A percentile compares a stretch with the other conserved stretches of the same genome.
Conservation (phyloP, 768 basidiomycete species). For the Amanita subjunquillea region DNA sequence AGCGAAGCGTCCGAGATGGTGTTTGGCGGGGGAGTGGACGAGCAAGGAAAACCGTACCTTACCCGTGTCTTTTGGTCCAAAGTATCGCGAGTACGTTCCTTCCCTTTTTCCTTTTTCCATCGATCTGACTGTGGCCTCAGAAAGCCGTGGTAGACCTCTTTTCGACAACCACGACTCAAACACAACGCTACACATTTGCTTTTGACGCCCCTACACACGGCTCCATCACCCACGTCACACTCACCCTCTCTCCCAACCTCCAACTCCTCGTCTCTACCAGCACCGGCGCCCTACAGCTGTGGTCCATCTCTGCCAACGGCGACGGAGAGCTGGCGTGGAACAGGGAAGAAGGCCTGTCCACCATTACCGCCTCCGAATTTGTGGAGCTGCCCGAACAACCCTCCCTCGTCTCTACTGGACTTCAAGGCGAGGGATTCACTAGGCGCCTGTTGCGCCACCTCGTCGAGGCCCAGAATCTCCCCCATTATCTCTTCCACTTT, state of each 20-base stretch:
- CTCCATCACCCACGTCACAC: constrained; percentile 42
- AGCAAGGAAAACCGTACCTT: constrained; percentile 41
- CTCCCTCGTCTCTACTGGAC: constrained; percentile 19
- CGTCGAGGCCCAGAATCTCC: constrained; percentile 59
- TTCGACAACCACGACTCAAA: constrained; percentile 36
- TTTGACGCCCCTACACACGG: constrained; percentile 64
- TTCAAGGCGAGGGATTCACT: constrained; percentile 39
- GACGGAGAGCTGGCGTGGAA: constrained; percentile 46
- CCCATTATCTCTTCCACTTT: constrained; percentile 58
- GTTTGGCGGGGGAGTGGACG: constrained; percentile 48
- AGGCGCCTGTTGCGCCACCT: constrained; percentile 46
- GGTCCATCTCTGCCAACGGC: constrained; percentile 14
- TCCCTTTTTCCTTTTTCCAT: background rate
- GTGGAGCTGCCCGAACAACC: constrained; percentile 66
- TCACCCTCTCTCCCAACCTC: background rate
- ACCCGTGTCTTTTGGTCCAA: constrained; percentile 63
- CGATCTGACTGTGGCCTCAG: constrained; percentile 20
- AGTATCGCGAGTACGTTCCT: constrained; percentile 31
- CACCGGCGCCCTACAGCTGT: constrained; percentile 71
- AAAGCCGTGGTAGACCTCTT: constrained; percentile 45
- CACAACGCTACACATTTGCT: constrained; percentile 44
- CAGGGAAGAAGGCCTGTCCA: constrained; percentile 71
- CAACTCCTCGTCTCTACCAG: constrained; percentile 53
- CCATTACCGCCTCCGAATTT: constrained; percentile 53
- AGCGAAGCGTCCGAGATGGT: constrained; percentile 33